Evolutionary conservation across 768 basidiomycete species (phyloP).

Genomic region (Suillus luteus): DNA sequence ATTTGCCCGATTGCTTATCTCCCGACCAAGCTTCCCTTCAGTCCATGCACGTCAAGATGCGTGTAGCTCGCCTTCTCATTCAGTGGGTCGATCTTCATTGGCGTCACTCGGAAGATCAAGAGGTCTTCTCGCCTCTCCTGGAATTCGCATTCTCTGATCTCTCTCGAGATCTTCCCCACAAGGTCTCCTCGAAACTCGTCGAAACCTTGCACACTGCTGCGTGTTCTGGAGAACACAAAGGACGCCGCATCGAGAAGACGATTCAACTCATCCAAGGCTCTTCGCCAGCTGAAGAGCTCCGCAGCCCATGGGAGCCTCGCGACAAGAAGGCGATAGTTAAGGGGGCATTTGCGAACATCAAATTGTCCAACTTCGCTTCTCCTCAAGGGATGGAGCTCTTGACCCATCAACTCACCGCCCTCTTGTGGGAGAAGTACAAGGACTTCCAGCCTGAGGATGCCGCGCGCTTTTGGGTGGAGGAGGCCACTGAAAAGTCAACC

Average conservation of each 20-base stretch:
- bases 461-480: conserved; percentile 42
- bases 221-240: conserved; percentile 23
- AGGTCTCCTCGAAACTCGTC: conserved; percentile 30
- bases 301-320: conserved; percentile 29
- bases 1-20: conserved; percentile 17
- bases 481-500: conserved; percentile 22
- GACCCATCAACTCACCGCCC: conserved; percentile 46
- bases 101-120: conserved; percentile 52
- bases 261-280: conserved; percentile 25
- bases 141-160: conserved; percentile 36
- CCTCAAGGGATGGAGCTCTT: conserved; percentile 43
- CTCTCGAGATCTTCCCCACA: conserved; percentile 30
- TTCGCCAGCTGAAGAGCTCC: conserved; percentile 21
- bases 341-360: conserved; percentile 28
- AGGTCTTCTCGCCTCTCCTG: conserved; percentile 32
- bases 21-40: conserved; percentile 41
- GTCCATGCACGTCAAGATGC: conserved; percentile 51
- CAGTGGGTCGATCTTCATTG: conserved; percentile 77
- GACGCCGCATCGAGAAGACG: conserved; percentile 29
- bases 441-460: conserved; percentile 46
- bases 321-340: conserved; percentile 33
- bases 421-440: conserved; percentile 39
- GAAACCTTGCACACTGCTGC: conserved; percentile 33
- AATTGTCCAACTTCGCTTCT: conserved; percentile 38
- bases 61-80: conserved; percentile 63